Evolutionary conservation across 1,284 basidiomycete species (phyloP), one percentile per base, ranked within the genome.

Genomic region (Polyporus tsugae): DNA sequence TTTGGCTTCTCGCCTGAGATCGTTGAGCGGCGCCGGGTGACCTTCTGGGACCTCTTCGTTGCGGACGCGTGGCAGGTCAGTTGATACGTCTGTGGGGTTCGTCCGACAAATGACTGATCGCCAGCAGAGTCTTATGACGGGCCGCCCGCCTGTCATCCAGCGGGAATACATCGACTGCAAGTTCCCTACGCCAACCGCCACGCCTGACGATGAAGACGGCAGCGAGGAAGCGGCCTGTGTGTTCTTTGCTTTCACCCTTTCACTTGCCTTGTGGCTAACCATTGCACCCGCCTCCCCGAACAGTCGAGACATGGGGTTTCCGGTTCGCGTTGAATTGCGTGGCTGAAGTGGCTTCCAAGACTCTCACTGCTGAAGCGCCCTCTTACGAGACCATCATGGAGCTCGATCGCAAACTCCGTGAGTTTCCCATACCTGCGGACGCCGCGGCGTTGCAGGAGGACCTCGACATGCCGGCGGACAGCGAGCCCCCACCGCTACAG

Each of bases 371-470:
- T 0, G 86, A 89, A 67, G 80, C 87, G 4, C 91, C 91, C 0
- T 85, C 83, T 25, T 93, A 92, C 74, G 80, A 86, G 0, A 88
- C 86, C 2, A 89, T 93, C 75, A 87, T 91, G 85, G 91, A 91
- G 59, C 83, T 93, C 5, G 91, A 93, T 79, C 84, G 85, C 29
- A 91, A 88, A 78, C 86, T 93, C 15, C 86, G 89, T 61, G 89
- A 92, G 69, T 90, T 89, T 71, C 83, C 86, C 19, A 78, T 91
- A 41, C 86, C 89, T n/a, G 65, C 78, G 10, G 82, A 84, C 33
- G 77, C 76, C 46, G 78, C 82, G 19, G 81, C 81, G 3, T 58
- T 77, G 64, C 71, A 76, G 35, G 77, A 78, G 53, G 79, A 78
- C 25, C 73, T 79, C 53, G 71, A 75, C 41, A 61, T 68, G 19